A percentile compares a stretch with the other conserved stretches of the same genome.
phyloP scores from a whole-genome alignment of 1,139 yeast species.

The Taiozyma sp. region DNA sequence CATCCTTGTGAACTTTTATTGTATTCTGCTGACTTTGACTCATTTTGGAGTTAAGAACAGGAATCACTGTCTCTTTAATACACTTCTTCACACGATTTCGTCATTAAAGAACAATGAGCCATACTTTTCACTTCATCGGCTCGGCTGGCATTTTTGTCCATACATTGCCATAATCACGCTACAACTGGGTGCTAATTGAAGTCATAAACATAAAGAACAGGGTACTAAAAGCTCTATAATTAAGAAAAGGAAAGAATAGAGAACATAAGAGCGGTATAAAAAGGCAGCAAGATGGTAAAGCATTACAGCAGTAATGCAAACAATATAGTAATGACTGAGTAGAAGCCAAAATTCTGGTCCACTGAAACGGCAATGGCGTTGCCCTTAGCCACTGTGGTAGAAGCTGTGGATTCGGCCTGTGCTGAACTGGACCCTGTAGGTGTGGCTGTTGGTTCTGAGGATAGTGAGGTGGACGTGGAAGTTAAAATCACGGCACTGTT shows the following conservation, averaged over 20 bases:
- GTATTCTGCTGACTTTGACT: not conserved
- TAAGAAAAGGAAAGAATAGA: not conserved
- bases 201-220: not conserved
- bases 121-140: not conserved
- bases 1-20: not conserved
- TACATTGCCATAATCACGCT: not conserved
- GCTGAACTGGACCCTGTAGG: conserved; percentile 1
- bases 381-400: not conserved
- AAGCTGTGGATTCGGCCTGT: not conserved
- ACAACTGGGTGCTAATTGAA: not conserved
- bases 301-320: not conserved
- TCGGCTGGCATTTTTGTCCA: not conserved
- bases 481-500: conserved; percentile 22
- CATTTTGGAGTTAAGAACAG: not conserved
- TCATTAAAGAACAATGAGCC: not conserved
- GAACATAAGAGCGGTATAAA: not conserved
- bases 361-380: not conserved
- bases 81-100: no score
- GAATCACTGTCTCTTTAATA: not conserved
- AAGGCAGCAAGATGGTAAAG: not conserved
- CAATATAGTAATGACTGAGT: not conserved
- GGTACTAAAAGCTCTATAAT: not conserved
- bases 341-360: not conserved
- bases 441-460: conserved; percentile 7
- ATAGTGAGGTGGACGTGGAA: conserved; percentile 10